phyloP scores from a whole-genome alignment of 768 basidiomycete species.

The Pulveroboletus ravenelii region DNA sequence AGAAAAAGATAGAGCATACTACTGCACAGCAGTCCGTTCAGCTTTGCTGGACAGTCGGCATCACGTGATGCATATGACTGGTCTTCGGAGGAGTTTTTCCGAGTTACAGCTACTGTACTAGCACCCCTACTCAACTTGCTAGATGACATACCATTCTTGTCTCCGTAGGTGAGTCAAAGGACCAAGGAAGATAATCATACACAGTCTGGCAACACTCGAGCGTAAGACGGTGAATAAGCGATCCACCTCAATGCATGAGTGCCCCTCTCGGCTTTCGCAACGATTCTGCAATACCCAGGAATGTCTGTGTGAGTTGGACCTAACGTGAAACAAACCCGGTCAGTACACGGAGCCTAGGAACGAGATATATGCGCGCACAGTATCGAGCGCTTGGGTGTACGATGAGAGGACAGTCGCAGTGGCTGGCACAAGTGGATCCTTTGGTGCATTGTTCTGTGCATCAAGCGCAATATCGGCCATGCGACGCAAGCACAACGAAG shows the following conservation, averaged over 20 bases:
- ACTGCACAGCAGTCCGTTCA: no score
- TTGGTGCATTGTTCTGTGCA: constrained; percentile 41
- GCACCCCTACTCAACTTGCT: no score
- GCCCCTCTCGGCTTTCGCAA: constrained; percentile 52
- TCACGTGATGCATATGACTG: no score
- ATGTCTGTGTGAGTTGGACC: constrained; percentile 54
- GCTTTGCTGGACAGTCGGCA: no score
- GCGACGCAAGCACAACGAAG: constrained; percentile 31
- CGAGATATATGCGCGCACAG: constrained; percentile 32
- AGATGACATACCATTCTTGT: no score
- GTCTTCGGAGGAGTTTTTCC: no score
- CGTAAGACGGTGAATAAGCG: background rate
- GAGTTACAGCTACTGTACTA: no score
- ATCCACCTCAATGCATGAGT: constrained; percentile 32
- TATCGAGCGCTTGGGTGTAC: constrained; percentile 47
- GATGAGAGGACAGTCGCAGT: constrained; percentile 38
- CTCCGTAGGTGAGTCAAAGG: no score
- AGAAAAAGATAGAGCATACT: no score
- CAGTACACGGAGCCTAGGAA: no score
- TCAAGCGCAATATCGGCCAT: constrained; percentile 51
- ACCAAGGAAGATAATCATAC: background rate
- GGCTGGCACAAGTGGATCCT: constrained; percentile 34
- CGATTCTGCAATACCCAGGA: constrained; percentile 55
- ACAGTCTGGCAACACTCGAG: background rate
- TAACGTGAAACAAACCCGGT: constrained; percentile 13